phyloP scores from a whole-genome alignment of 1,284 basidiomycete species.

The Golubevia pallescens region DNA sequence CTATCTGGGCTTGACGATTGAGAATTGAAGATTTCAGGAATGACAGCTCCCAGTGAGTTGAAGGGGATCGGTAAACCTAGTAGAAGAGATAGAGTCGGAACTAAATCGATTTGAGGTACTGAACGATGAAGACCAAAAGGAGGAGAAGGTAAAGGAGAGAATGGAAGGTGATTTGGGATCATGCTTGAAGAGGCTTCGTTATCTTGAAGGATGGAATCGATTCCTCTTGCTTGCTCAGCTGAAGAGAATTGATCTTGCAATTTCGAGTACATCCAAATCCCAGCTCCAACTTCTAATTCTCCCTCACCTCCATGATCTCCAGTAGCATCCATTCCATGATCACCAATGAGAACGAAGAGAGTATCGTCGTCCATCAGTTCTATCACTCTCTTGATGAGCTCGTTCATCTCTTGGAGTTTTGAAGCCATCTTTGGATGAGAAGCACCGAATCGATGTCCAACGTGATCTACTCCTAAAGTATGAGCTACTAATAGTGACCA shows the following conservation, averaged over 20 bases:
- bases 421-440: constrained; percentile 82
- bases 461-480: constrained; percentile 96
- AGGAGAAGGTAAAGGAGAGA: constrained; percentile 43
- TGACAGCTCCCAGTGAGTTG: constrained; percentile 88
- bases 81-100: constrained; percentile 87
- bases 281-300: constrained; percentile 81
- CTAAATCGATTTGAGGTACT: constrained; percentile 91
- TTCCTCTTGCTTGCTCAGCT: neutral
- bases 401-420: constrained; percentile 86
- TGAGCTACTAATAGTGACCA: constrained; percentile 91
- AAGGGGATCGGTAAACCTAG: constrained; percentile 92
- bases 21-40: constrained; percentile 81
- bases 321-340: constrained; percentile 94
- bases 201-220: neutral
- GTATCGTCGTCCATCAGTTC: constrained; percentile 76
- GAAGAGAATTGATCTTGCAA: neutral
- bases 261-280: constrained; percentile 86
- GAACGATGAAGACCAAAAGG: constrained; percentile 66
- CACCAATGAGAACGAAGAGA: constrained; percentile 86
- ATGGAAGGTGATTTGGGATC: constrained; percentile 21
- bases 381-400: constrained; percentile 77
- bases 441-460: constrained; percentile 90
- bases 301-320: constrained; percentile 97
- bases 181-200: neutral
- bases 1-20: neutral